phyloP scores from a whole-genome alignment of 1,284 basidiomycete species.

The Rugosomyces carneus region DNA sequence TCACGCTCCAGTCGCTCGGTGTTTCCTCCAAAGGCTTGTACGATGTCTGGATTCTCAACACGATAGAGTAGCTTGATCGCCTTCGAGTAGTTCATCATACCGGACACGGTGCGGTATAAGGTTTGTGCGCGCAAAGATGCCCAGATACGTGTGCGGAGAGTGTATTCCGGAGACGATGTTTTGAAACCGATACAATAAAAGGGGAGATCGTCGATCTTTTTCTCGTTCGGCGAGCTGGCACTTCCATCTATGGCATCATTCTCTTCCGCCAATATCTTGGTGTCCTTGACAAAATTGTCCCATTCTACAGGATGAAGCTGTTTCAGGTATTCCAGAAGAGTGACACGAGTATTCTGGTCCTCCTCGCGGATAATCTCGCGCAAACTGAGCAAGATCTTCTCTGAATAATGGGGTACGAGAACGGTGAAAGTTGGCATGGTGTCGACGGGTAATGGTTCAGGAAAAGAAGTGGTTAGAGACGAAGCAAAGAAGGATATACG shows the following conservation, averaged over 20 bases:
- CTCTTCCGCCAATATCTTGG: slow-evolving; percentile 98
- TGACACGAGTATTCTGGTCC: slow-evolving; percentile 93
- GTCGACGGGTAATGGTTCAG: slow-evolving; percentile 90
- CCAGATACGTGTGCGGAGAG: slow-evolving; percentile 98
- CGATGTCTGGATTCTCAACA: slow-evolving; percentile 99
- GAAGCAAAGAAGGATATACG: slow-evolving; percentile 97
- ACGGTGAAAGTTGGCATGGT: slow-evolving; percentile 98
- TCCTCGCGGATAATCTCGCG: slow-evolving; percentile 96
- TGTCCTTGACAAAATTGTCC: slow-evolving; percentile 99
- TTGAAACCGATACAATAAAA: slow-evolving; percentile 99
- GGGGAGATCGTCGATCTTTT: slow-evolving; percentile 92
- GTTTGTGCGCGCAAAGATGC: slow-evolving; percentile 98
- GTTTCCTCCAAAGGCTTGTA: slow-evolving; percentile 94
- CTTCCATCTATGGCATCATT: slow-evolving; percentile 58
- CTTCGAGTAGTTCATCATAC: slow-evolving; percentile 99
- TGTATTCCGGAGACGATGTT: slow-evolving; percentile 97
- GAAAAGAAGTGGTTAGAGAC: slow-evolving; percentile 88
- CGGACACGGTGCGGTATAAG: slow-evolving; percentile 99
- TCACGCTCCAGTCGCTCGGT: slow-evolving; percentile 96
- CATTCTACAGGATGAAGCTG: slow-evolving; percentile 99
- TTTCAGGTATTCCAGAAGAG: slow-evolving; percentile 94
- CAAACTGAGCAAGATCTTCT: slow-evolving; percentile 91
- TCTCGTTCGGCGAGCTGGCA: slow-evolving; percentile 62
- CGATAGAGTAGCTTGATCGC: slow-evolving; percentile 99
- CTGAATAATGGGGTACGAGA: slow-evolving; percentile 93